Percentiles rank a stretch among this genome's conserved stretches.
Conservation (phyloP, 768 basidiomycete genomes). For the Fistulinella prunicolor region DNA sequence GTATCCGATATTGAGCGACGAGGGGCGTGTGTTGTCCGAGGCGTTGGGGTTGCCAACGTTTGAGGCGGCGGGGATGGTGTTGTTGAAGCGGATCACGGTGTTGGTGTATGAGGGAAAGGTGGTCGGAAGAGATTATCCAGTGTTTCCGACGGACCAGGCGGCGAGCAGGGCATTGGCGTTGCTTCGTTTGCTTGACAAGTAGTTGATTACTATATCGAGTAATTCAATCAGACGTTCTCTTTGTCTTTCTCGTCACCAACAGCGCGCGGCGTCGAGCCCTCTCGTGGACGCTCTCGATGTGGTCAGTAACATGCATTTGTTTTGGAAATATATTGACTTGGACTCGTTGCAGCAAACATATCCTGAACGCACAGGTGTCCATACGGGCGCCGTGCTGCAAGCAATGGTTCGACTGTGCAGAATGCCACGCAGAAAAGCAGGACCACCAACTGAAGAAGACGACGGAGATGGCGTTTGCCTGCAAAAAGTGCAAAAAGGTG, state of each 20-base stretch:
- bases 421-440: conserved; percentile 88
- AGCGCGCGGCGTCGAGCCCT: too few relatives aligned
- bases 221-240: too few relatives aligned
- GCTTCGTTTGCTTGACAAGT: neutral
- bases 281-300: conserved; percentile 22
- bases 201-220: too few relatives aligned
- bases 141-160: conserved; percentile 20
- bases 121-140: conserved; percentile 18
- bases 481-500: conserved; percentile 93
- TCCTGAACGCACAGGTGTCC: conserved; percentile 94
- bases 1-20: conserved; percentile 23
- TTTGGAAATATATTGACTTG: neutral
- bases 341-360: conserved; percentile 72
- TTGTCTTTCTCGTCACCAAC: too few relatives aligned
- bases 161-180: conserved; percentile 11
- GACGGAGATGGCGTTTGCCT: conserved; percentile 79
- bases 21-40: conserved; percentile 3
- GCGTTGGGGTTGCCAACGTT: conserved; percentile 20
- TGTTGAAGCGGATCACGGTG: conserved; percentile 22
- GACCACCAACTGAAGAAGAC: conserved; percentile 72
- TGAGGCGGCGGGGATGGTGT: conserved; percentile 11
- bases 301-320: conserved; percentile 19
- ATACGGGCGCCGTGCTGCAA: conserved; percentile 97
- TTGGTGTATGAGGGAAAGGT: conserved; percentile 14
- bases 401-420: conserved; percentile 95